phyloP scores from a whole-genome alignment of 2,329 filamentous ascomycete species.

The Coniochaeta sp. region DNA sequence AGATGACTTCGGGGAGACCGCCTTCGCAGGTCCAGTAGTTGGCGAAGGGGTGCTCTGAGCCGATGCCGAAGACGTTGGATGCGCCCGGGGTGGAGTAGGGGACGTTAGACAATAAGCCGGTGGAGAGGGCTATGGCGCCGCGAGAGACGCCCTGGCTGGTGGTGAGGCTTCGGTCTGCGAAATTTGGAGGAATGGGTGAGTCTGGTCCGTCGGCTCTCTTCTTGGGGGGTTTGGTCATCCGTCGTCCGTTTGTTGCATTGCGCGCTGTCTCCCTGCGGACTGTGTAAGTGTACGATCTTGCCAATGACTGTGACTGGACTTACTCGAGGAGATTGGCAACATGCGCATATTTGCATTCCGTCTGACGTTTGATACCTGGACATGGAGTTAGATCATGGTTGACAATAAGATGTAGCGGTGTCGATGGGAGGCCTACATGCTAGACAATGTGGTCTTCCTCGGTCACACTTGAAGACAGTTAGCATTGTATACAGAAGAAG shows the following conservation, averaged over 20 bases:
- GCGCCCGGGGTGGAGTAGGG: constrained; percentile 64
- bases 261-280: constrained; percentile 47
- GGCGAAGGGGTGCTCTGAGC: constrained; percentile 70
- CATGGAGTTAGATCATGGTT: constrained; percentile 19
- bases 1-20: constrained; percentile 67
- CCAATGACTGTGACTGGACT: constrained; percentile 20
- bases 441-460: constrained; percentile 61
- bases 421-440: constrained; percentile 42
- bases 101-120: constrained; percentile 62
- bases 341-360: constrained; percentile 66
- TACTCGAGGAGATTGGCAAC: constrained; percentile 73
- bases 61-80: constrained; percentile 75
- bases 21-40: constrained; percentile 82
- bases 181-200: constrained; percentile 39
- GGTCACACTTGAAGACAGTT: constrained; percentile 55
- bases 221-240: constrained; percentile 51
- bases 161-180: constrained; percentile 46
- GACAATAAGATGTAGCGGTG: neutral
- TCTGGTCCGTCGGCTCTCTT: constrained; percentile 38
- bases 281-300: constrained; percentile 6
- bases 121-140: constrained; percentile 48
- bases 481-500: neutral
- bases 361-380: constrained; percentile 67
- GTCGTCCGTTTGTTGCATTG: constrained; percentile 42
- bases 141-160: constrained; percentile 38